A percentile compares a stretch with the other conserved stretches of the same genome.
Conservation (phyloP, 257 asterid species). For the Ophiorrhiza pumila region DNA sequence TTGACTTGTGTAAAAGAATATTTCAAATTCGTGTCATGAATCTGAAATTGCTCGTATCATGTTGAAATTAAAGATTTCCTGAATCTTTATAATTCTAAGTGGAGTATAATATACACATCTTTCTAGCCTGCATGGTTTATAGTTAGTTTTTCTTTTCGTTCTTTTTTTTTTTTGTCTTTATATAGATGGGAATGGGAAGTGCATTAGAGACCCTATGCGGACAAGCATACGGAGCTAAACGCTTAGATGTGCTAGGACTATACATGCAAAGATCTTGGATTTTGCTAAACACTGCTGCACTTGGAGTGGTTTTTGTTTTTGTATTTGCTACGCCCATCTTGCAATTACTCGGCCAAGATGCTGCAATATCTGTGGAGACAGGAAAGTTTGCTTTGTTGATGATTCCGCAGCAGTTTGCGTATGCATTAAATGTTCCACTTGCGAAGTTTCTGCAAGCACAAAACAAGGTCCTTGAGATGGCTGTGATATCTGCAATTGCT, state of each 20-base stretch:
- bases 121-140: too few relatives aligned
- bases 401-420: slow-evolving; percentile 59
- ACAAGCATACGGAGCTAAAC: slow-evolving; percentile 59
- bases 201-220: slow-evolving; percentile 63
- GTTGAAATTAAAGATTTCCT: too few relatives aligned
- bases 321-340: slow-evolving; percentile 39
- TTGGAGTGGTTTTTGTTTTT: slow-evolving; percentile 23
- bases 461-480: slow-evolving; percentile 42
- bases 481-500: slow-evolving; percentile 30
- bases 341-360: slow-evolving; percentile 34
- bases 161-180: background rate
- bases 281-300: slow-evolving; percentile 30
- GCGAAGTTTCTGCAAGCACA: slow-evolving; percentile 57
- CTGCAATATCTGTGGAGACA: slow-evolving; percentile 29
- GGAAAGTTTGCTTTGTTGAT: slow-evolving; percentile 43
- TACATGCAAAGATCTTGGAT: slow-evolving; percentile 52
- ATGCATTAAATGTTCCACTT: slow-evolving; percentile 39
- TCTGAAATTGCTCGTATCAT: too few relatives aligned
- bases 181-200: slow-evolving; percentile 50
- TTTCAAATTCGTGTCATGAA: too few relatives aligned
- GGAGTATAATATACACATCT: too few relatives aligned
- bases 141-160: too few relatives aligned
- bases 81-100: too few relatives aligned
- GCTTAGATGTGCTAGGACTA: slow-evolving; percentile 37
- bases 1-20: too few relatives aligned